phyloP scores from a whole-genome alignment of 2,329 filamentous ascomycete species.

The Colletotrichum cereale region DNA sequence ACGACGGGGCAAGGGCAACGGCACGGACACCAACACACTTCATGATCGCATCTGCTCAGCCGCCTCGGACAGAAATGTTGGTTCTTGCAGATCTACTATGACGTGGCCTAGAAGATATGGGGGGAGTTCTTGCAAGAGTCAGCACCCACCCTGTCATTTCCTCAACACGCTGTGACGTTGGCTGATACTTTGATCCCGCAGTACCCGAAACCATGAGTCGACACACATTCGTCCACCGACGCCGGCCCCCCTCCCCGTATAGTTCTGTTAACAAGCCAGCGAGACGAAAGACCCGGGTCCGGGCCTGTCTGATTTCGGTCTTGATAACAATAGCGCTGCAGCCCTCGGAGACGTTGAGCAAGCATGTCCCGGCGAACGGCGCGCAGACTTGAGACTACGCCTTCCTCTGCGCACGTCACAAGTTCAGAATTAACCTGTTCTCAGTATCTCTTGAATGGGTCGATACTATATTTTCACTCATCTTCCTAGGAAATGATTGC shows the following conservation, averaged over 20 bases:
- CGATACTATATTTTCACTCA: not conserved
- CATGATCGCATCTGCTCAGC: not conserved
- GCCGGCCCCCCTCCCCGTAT: not conserved
- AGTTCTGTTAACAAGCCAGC: too few species aligned
- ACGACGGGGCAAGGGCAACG: not conserved
- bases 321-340: not conserved
- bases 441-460: accelerated
- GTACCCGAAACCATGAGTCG: conserved; percentile 1
- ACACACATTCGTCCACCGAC: not conserved
- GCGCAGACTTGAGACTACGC: not conserved
- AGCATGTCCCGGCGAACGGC: not conserved
- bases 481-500: not conserved
- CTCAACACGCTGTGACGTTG: not conserved
- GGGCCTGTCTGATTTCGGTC: not conserved
- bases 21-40: not conserved
- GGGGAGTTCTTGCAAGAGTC: conserved; percentile 4
- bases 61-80: not conserved
- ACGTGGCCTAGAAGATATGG: too few species aligned
- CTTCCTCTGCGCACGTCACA: not conserved
- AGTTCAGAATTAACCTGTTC: not conserved
- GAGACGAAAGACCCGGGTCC: not conserved
- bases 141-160: not conserved
- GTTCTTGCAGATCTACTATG: not conserved
- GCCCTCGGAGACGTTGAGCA: not conserved
- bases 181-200: conserved; percentile 6